phyloP scores from a whole-genome alignment of 345 rosid species.

The Sonneratia caseolaris region DNA sequence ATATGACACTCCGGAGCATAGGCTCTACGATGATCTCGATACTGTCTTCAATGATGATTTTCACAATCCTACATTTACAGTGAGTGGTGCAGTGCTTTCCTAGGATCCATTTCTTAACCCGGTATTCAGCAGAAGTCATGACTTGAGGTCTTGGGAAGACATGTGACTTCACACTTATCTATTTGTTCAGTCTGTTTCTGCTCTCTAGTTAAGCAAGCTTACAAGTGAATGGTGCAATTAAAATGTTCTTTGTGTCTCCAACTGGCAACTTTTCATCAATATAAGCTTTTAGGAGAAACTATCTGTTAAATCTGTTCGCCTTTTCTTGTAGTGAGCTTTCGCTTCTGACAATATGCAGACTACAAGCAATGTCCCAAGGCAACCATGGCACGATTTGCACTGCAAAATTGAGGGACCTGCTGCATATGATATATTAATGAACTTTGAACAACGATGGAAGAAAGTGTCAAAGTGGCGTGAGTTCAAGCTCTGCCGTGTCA shows the following conservation, averaged over 20 bases:
- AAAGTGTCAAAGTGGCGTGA: constrained; percentile 45
- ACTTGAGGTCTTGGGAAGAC: too few species aligned
- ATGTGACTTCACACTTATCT: too few species aligned
- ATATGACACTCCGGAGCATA: constrained; percentile 73
- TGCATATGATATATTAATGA: constrained; percentile 52
- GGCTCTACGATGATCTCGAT: constrained; percentile 42
- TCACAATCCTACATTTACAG: constrained; percentile 60
- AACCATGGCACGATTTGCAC: constrained; percentile 78
- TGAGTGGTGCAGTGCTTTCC: constrained; percentile 14
- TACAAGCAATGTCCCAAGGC: constrained; percentile 41
- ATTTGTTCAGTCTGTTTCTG: too few species aligned
- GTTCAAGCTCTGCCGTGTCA: constrained; percentile 42
- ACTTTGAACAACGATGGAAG: constrained; percentile 27
- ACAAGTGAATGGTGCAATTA: too few species aligned
- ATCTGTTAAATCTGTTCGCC: background rate
- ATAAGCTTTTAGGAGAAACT: too few species aligned
- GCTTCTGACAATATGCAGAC: constrained; percentile 20
- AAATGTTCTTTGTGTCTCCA: too few species aligned
- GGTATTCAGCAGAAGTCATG: background rate
- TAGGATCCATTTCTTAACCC: background rate
- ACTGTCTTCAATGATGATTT: constrained; percentile 39
- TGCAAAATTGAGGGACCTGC: constrained; percentile 74
- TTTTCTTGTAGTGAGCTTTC: background rate
- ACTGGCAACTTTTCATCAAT: too few species aligned
- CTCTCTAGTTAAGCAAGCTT: too few species aligned